Evolutionary conservation across 345 rosid species (phyloP).

Genomic region (Lepidium aucheri): DNA sequence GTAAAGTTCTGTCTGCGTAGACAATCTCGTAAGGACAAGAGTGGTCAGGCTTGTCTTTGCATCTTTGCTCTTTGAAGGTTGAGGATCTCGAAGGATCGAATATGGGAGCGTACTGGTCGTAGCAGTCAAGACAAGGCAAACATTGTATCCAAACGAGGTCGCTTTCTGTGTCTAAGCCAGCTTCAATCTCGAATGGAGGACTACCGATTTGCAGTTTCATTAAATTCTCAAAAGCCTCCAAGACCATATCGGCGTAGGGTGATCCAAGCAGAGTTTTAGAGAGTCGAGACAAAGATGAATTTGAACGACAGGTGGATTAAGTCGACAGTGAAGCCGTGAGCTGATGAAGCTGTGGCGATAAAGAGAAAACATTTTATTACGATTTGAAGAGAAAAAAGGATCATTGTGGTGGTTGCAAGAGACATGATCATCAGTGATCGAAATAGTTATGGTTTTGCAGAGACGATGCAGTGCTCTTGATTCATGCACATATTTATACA

Average conservation of each 20-base stretch:
- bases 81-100: conserved; percentile 5
- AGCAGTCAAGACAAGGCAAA: conserved; percentile 4
- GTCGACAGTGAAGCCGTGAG: conserved; percentile 17
- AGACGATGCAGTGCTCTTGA: background rate
- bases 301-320: background rate
- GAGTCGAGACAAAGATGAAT: background rate
- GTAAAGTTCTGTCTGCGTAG: background rate
- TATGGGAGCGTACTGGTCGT: background rate
- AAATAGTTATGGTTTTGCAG: background rate
- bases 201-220: conserved; percentile 2
- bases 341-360: background rate
- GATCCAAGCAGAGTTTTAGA: background rate
- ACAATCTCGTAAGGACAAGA: background rate
- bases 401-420: background rate
- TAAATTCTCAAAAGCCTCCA: background rate
- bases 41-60: background rate
- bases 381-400: background rate
- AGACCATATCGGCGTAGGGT: background rate
- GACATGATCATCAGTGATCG: background rate
- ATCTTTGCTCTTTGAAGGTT: background rate
- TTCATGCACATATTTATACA: background rate
- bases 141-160: conserved; percentile 14
- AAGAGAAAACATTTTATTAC: conserved; percentile 3
- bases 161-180: conserved; percentile 1
- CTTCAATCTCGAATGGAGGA: background rate